Evolutionary conservation across 345 rosid species (phyloP).

Genomic region (Bruguiera sexangula): DNA sequence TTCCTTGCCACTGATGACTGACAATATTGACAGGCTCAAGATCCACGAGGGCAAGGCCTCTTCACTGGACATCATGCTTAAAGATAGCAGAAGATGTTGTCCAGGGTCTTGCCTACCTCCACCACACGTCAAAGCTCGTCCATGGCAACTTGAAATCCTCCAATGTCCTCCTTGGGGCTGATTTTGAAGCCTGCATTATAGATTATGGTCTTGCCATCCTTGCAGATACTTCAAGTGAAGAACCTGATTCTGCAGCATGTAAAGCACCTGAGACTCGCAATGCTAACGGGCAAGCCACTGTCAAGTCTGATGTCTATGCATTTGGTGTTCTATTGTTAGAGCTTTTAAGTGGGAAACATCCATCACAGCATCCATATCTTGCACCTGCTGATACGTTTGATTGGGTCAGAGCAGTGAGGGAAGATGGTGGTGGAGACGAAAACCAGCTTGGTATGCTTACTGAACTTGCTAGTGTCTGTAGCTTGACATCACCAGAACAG

Average conservation of each 20-base stretch:
- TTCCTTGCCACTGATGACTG: slow-evolving; percentile 1
- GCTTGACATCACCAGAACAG: slow-evolving; percentile 84
- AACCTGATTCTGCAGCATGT: slow-evolving; percentile 59
- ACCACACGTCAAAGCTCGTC: slow-evolving; percentile 71
- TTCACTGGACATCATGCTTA: slow-evolving; percentile 94
- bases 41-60: slow-evolving; percentile 79
- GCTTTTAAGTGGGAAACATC: slow-evolving; percentile 46
- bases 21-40: slow-evolving; percentile 60
- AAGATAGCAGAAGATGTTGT: slow-evolving; percentile 97
- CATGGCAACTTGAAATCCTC: slow-evolving; percentile 89
- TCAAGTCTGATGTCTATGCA: neutral
- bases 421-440: slow-evolving; percentile 49
- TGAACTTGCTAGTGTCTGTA: slow-evolving; percentile 79
- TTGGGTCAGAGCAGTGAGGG: slow-evolving; percentile 78
- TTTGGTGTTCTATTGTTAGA: slow-evolving; percentile 1
- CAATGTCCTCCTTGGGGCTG: slow-evolving; percentile 80
- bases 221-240: slow-evolving; percentile 57
- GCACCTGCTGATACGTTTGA: slow-evolving; percentile 66
- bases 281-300: neutral
- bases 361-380: neutral
- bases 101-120: slow-evolving; percentile 80
- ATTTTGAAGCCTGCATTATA: slow-evolving; percentile 87
- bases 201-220: slow-evolving; percentile 74
- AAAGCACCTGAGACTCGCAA: slow-evolving; percentile 83
- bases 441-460: slow-evolving; percentile 70